Base-by-base conservation (phyloP, 305 asterid species). In the Euphrasia arctica region DNA sequence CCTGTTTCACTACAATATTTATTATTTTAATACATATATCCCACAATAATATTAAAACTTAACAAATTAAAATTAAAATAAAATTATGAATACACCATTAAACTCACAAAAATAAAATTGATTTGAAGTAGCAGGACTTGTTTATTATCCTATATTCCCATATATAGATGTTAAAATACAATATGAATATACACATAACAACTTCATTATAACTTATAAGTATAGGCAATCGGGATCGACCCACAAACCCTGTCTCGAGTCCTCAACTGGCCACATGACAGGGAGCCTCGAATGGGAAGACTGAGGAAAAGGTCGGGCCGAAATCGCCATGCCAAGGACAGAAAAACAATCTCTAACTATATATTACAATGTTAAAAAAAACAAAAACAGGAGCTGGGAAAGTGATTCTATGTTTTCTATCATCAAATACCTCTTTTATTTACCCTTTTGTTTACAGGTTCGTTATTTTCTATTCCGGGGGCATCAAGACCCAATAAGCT, bases 401-500 rank as follows among this genome's bases (percentile, higher is more conserved):
- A 60, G 45, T 39, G 10, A 39, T 39, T 39, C 45, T 39, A 65
- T 1, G 18, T 34, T 47, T 28, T 41, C 65, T 39, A 66, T 32
- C 68, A 66, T 49, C 5, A 36, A 50, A 50, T 34, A 32, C 8
- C 56, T 1, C 60, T 22, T 36, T 66, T 59, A n/a, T 31, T 58
- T 32, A 34, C 45, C 12, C 0, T 39, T 39, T 39, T 39, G 27
- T 57, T 6, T 12, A 47, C 66, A 67, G 43, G 28, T 54, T 60
- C 8, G 2, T 54, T 63, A 45, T 39, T 39, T 39, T 47, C 18
- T 64, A 60, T 10, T 28, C 13, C 4, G 39, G 29, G 1, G 51
- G 36, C 36, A 54, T 79, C 72, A 83, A 36, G 80, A 68, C 9
- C 89, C 84, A 34, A 83, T 72, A 63, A 83, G 89, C 77, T 83